Evolutionary conservation across 495 filamentous ascomycete genomes (phyloP), one percentile per base, ranked within the genome.

Genomic region (Penicillium coffeae): DNA sequence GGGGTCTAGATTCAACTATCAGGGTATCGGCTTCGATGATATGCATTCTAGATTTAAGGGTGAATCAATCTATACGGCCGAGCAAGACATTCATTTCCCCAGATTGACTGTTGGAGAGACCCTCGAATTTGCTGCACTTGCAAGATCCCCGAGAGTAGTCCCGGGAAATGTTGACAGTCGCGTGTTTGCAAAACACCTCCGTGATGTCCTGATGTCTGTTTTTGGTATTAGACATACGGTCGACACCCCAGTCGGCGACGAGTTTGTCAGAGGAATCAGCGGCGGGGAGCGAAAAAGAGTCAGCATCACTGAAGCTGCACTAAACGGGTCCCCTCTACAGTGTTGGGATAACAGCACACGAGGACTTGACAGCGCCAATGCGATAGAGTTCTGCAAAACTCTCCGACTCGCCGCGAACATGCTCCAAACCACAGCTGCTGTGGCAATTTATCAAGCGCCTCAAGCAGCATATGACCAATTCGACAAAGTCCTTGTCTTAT

Each of bases 261-360:
- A 89, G 47, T 87, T 84, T 47, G 76, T 90, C 39, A 80, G 87
- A 30, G 89, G 89, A 44, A 83, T 93, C 0, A 85, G 79, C 25
- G 89, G 89, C 45, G 89, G 89, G 44, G 89, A 95, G 63, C 64
- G 89, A n/a, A 92, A 91, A 69, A 81, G 89, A 50, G 86, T 90
- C 34, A 87, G 82, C 63, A 91, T 93, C 53, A 82, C 86, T 2
- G 89, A 93, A 55, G 71, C 70, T 14, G 76, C 78, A 7, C 66
- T 89, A 20, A 84, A 80, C 35, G 76, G 76, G 7, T 78, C 78
- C 18, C 81, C 85, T 0, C 64, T 94, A 8, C 85, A 89, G 53
- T 90, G 86, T 69, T 94, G 89, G 89, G 89, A 93, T 56, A 73
- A 71, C 45, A 87, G 81, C 50, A 92, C 89, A 6, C 74, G 89